Percentiles rank a stretch among this genome's conserved stretches.
Evolutionary conservation across 805 yeast genomes (phyloP).

Genomic region (Priceomyces fermenticarens): DNA sequence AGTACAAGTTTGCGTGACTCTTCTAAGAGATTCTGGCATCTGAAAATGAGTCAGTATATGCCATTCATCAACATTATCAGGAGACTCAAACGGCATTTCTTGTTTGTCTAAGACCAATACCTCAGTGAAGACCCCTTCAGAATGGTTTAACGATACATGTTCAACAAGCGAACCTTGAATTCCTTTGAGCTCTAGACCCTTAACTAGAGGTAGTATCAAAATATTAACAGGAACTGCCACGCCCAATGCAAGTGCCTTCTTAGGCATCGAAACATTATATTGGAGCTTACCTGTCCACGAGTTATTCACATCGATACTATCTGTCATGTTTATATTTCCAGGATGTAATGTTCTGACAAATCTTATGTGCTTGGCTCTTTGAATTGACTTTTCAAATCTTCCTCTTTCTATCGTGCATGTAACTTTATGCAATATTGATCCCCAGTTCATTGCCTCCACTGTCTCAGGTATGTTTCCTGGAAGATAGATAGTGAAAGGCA

Average conservation of each 20-base stretch:
- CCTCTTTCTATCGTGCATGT: conserved; percentile 42
- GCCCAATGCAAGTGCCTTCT: conserved; percentile 47
- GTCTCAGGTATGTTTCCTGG: conserved; percentile 51
- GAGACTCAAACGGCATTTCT: conserved; percentile 17
- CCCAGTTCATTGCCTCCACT: conserved; percentile 46
- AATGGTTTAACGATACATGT: conserved; percentile 32
- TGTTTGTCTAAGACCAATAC: conserved; percentile 34
- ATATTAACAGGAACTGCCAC: conserved; percentile 40
- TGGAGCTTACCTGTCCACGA: conserved; percentile 54
- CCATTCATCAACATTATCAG: conserved; percentile 42
- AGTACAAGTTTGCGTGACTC: conserved; percentile 43
- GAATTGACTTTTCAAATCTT: conserved; percentile 36
- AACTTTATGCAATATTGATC: conserved; percentile 41
- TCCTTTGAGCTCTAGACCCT: conserved; percentile 36
- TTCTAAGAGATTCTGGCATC: conserved; percentile 38
- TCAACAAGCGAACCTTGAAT: conserved; percentile 22
- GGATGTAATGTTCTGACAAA: conserved; percentile 44
- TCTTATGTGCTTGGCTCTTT: conserved; percentile 38
- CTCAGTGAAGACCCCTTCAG: conserved; percentile 40
- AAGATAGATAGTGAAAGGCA: conserved; percentile 44
- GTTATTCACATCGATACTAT: conserved; percentile 45
- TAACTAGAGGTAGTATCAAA: conserved; percentile 44
- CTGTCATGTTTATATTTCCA: conserved; percentile 34
- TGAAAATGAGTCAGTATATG: conserved; percentile 36
- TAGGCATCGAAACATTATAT: conserved; percentile 43